These are phyloP conservation scores for Mycena latifolia DNA, from an alignment of 768 basidiomycete genomes.

Conservation along the genomic window DNA sequence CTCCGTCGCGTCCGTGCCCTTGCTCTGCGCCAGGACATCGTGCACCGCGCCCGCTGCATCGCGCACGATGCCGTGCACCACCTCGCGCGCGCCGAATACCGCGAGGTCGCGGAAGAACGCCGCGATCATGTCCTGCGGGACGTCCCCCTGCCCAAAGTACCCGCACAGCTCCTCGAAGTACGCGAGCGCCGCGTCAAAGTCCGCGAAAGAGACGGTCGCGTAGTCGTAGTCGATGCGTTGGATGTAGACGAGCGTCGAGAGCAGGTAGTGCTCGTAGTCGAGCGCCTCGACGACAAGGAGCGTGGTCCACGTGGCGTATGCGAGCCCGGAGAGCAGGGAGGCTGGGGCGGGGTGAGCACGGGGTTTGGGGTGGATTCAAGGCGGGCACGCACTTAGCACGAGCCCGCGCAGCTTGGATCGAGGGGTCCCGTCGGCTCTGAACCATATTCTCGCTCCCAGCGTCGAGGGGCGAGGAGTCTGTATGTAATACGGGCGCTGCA, in stretches of 20 bases:
- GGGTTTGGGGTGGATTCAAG: background rate
- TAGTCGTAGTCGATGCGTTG: conserved; percentile 37
- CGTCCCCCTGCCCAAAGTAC: conserved; percentile 21
- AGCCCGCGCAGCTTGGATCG: conserved; percentile 34
- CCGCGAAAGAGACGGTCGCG: background rate
- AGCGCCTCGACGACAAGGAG: conserved; percentile 33
- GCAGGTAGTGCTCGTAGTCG: conserved; percentile 36
- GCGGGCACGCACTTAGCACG: conserved; percentile 23
- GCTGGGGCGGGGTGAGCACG: background rate
- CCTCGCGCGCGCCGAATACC: background rate
- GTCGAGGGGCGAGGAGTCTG: conserved; percentile 18
- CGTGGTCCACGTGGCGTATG: conserved; percentile 29
- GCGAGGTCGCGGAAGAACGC: conserved; percentile 22
- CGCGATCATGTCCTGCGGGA: conserved; percentile 20
- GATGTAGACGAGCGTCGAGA: conserved; percentile 35
- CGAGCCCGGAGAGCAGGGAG: conserved; percentile 5
- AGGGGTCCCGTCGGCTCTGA: conserved; percentile 23
- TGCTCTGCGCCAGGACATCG: conserved; percentile 15
- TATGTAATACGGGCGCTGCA: conserved; percentile 15
- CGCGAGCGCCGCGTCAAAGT: conserved; percentile 2
- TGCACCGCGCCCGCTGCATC: conserved; percentile 26
- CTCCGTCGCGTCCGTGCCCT: conserved; percentile 25
- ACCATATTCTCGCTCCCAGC: conserved; percentile 30
- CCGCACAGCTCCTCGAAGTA: conserved; percentile 33
- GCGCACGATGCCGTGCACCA: conserved; percentile 8